Base-by-base conservation (phyloP, 1,284 basidiomycete genomes). In the Vanrija pseudolonga region DNA sequence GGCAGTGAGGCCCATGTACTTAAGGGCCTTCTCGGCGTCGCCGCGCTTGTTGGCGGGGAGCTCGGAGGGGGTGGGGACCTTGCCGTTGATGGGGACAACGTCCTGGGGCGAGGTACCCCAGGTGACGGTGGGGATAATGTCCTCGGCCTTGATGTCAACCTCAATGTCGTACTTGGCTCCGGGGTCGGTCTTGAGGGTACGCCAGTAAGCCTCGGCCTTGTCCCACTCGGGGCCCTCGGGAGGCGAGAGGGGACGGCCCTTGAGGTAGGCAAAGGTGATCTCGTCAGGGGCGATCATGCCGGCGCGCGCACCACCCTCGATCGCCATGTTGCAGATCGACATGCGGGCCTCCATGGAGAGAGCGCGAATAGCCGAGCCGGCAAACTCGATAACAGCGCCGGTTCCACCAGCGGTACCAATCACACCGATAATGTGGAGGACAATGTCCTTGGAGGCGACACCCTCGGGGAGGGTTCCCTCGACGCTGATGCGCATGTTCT, bases 311-410 rank as follows among this genome's bases (percentile, higher is more conserved):
- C 93, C 93, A 56, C 86, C 94, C 77, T 97, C 93, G 73, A 97
- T 96, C 60, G 90, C 92, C 93, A 97, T 97, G 80, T 97, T 97
- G 78, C 92, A 96, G 64, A 92, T 90, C 65, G 90, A 93, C 92
- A 96, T 96, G 48, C 92, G 85, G 39, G 89, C 90, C 74, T 97
- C 93, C 90, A 96, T 94, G 68, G 88, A 90, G 71, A 96, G 88
- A 15, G 82, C 83, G 56, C 91, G 89, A 77, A 97, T 90, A 51
- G 93, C 89, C 2, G 88, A 89, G 8, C 93, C 93, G 47, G 91
- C 87, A 69, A 89, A 97, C 77, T 97, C 93, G 71, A 97, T 93
- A 60, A 96, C 91, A 65, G 82, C 84, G 12, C 92, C 94, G 6
- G 89, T 97, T 45, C 92, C 94, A 62, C 93, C 93, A 23, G 93